phyloP scores from a whole-genome alignment of 73 alveolate genomes.

The Urostyla sp. region DNA sequence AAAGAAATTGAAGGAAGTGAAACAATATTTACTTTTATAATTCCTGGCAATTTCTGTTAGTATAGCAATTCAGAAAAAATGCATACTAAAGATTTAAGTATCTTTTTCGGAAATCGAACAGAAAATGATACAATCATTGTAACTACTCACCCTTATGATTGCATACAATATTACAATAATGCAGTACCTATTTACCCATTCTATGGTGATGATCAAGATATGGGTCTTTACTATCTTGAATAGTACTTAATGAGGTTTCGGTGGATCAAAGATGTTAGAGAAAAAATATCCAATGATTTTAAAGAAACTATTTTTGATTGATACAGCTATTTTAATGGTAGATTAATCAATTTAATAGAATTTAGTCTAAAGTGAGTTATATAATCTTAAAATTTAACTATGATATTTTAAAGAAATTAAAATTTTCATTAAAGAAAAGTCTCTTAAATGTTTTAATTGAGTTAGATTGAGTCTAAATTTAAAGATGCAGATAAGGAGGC shows the following conservation, averaged over 20 bases:
- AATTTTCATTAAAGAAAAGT: no score
- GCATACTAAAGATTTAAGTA: background rate
- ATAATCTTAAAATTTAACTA: no score
- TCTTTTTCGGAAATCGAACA: background rate
- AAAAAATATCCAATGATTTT: background rate
- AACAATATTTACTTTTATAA: background rate
- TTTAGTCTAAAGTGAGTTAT: no score
- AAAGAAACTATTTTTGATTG: no score
- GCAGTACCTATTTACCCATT: background rate
- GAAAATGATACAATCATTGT: background rate
- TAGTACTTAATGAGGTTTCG: background rate
- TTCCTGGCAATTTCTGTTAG: background rate
- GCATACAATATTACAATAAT: background rate
- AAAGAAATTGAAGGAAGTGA: background rate
- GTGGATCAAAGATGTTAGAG: background rate
- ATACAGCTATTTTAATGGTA: no score
- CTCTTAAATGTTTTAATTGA: no score
- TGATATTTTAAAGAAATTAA: no score
- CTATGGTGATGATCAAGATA: background rate
- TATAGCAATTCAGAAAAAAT: background rate
- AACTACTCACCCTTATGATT: background rate
- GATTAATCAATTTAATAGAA: no score
- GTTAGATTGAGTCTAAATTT: background rate
- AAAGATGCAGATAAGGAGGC: slow-evolving; percentile 29
- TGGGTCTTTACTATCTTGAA: background rate